phyloP scores from a whole-genome alignment of 2,329 filamentous ascomycete genomes.

The Fusarium mangiferae region DNA sequence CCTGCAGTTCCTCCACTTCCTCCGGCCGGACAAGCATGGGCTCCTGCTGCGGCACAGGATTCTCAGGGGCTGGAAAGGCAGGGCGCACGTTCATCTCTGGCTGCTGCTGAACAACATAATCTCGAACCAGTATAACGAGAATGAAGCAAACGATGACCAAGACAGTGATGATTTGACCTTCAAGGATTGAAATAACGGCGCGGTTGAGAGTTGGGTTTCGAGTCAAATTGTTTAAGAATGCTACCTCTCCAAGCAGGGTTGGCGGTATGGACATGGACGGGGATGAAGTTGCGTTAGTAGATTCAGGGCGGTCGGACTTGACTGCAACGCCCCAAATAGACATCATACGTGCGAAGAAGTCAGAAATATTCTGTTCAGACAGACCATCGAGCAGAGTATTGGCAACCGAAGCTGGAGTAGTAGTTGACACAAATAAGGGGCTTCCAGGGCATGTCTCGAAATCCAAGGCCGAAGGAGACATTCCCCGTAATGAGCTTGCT shows the following conservation, averaged over 20 bases:
- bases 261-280: slow-evolving; percentile 25
- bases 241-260: slow-evolving; percentile 65
- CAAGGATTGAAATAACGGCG: slow-evolving; percentile 82
- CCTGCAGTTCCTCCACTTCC: slow-evolving; percentile 34
- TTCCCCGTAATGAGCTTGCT: slow-evolving; percentile 43
- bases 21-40: slow-evolving; percentile 40
- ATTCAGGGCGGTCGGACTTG: slow-evolving; percentile 28
- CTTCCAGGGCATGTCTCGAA: slow-evolving; percentile 50
- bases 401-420: slow-evolving; percentile 47
- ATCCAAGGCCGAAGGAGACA: slow-evolving; percentile 43
- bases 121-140: slow-evolving; percentile 92
- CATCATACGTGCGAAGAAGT: slow-evolving; percentile 47
- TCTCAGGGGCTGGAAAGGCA: slow-evolving; percentile 63
- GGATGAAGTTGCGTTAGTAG: slow-evolving; percentile 26
- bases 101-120: slow-evolving; percentile 98
- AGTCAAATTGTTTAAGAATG: slow-evolving; percentile 70
- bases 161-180: slow-evolving; percentile 93
- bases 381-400: slow-evolving; percentile 46
- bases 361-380: slow-evolving; percentile 47
- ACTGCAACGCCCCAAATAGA: slow-evolving; percentile 44
- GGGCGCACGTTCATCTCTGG: slow-evolving; percentile 87
- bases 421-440: slow-evolving; percentile 48
- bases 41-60: slow-evolving; percentile 43
- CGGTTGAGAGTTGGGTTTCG: slow-evolving; percentile 78
- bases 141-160: slow-evolving; percentile 94